Evolutionary conservation across 1,284 basidiomycete genomes (phyloP).

Genomic region (Bjerkandera adusta): DNA sequence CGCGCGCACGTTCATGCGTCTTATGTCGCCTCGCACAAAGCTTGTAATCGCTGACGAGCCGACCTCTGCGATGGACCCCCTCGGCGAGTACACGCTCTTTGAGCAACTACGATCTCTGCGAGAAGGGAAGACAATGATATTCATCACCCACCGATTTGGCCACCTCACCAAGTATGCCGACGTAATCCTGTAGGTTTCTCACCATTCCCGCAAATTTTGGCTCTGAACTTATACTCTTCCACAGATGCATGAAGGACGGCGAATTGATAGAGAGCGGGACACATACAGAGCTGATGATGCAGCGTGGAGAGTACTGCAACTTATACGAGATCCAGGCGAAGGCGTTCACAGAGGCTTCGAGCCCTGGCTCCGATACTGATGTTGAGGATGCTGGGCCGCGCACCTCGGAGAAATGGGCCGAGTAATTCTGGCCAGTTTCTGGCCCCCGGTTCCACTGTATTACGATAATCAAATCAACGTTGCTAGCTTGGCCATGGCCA

Average conservation of each 20-base stretch:
- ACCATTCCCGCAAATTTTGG: neutral
- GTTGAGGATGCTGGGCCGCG: no score
- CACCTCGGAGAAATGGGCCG: no score
- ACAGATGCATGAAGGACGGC: constrained; percentile 61
- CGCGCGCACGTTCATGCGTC: constrained; percentile 12
- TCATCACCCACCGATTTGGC: constrained; percentile 69
- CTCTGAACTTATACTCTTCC: neutral
- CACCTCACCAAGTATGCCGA: constrained; percentile 67
- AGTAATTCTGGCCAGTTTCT: no score
- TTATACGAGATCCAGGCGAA: constrained; percentile 65
- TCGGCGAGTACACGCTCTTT: constrained; percentile 42
- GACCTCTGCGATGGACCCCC: constrained; percentile 12
- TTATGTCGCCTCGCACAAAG: constrained; percentile 7
- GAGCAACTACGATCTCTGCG: constrained; percentile 54
- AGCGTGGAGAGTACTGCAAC: constrained; percentile 55
- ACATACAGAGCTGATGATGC: constrained; percentile 50
- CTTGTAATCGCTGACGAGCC: constrained; percentile 13
- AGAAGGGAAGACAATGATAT: constrained; percentile 72
- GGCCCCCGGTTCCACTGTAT: no score
- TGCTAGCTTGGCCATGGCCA: no score
- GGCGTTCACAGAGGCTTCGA: constrained; percentile 42
- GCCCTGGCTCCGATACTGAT: no score
- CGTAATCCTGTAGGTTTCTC: constrained; percentile 53
- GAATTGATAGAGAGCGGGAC: constrained; percentile 55
- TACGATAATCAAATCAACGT: no score